phyloP scores from a whole-genome alignment of 2,329 filamentous ascomycete species.

The Escovopsis sp. region DNA sequence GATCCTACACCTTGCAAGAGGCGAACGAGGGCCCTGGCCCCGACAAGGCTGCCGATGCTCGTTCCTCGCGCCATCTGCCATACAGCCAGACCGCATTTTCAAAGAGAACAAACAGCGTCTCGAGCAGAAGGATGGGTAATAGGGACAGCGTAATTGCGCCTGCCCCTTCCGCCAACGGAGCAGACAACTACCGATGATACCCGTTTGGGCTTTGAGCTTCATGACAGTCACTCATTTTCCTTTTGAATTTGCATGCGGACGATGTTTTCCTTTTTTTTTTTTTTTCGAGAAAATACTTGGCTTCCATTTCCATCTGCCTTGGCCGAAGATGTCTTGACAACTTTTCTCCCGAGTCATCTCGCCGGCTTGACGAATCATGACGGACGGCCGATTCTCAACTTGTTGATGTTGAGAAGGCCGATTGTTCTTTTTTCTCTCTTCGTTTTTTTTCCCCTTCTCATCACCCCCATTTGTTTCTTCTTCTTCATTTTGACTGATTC shows the following conservation, averaged over 20 bases:
- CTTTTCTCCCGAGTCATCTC: conserved; percentile 7
- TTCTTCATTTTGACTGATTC: conserved; percentile 4
- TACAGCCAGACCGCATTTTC: conserved; percentile 27
- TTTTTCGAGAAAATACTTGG: conserved; percentile 8
- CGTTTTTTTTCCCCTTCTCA: conserved; percentile 1
- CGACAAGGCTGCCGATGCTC: conserved; percentile 13
- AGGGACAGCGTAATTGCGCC: conserved; percentile 25
- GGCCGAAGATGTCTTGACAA: background rate
- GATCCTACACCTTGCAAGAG: conserved; percentile 21
- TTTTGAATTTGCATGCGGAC: conserved; percentile 14
- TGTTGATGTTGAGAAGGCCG: conserved; percentile 4
- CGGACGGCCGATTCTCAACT: conserved; percentile 5
- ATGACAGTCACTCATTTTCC: conserved; percentile 9
- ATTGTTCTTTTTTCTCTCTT: background rate
- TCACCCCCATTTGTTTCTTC: conserved; percentile 2
- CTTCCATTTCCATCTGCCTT: conserved; percentile 7
- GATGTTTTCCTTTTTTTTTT: conserved; percentile 17
- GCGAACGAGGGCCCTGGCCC: conserved; percentile 16
- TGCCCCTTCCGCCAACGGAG: conserved; percentile 23
- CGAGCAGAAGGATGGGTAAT: conserved; percentile 22
- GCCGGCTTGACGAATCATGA: conserved; percentile 13
- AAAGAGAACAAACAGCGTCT: conserved; percentile 31
- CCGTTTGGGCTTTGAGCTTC: conserved; percentile 8
- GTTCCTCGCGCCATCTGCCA: conserved; percentile 26
- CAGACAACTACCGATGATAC: conserved; percentile 31